Base-by-base conservation (phyloP, 2,329 filamentous ascomycete genomes). In the Scytalidium sp. region DNA sequence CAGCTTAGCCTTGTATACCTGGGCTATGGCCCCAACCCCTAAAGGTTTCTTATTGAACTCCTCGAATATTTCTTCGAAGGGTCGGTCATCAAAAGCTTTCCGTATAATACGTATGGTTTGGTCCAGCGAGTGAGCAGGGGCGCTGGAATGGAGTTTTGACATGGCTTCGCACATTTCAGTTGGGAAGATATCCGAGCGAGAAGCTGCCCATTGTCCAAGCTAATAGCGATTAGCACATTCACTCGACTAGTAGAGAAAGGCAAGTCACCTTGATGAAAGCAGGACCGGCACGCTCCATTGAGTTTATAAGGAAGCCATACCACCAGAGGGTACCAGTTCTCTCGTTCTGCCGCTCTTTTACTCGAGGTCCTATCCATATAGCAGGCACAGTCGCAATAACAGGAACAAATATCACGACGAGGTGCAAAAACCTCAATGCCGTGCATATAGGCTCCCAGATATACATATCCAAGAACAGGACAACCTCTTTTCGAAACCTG, bases 151-250 rank as follows among this genome's bases (percentile, higher is more conserved):
- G 42, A 99, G 79, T 54, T 91, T 88, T 1, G 92, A 96, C 93
- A 99, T 94, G 65, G 92, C 84, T 41, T 81, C 81, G 71, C 94
- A 99, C 81, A 99, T 84, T 67, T 97, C 85, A 19, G 80, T 87
- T 2, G 94, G 94, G 65, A 99, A 99, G 64, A 99, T 96, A 69
- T 99, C 94, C 40, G 92, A 89, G 65, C 94, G 81, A 4, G 94
- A 97, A 3, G 94, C 94, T 17, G 94, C 94, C 94, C 94, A 99
- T 84, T 99, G 94, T 15, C 94, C 94, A 48, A 99, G 82, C 84
- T 92, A 60, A 50, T 29, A 17, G 10, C 11, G 32, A 56, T 60
- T 56, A 61, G 60, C 46, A 56, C n/a, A 22, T 45, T 44, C 44
- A 17, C 29, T 19, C 46, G 7, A 43, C 21, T 3, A 19, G 25